phyloP scores from a whole-genome alignment of 2,329 filamentous ascomycete species.

The Talaromyces rugulosus region DNA sequence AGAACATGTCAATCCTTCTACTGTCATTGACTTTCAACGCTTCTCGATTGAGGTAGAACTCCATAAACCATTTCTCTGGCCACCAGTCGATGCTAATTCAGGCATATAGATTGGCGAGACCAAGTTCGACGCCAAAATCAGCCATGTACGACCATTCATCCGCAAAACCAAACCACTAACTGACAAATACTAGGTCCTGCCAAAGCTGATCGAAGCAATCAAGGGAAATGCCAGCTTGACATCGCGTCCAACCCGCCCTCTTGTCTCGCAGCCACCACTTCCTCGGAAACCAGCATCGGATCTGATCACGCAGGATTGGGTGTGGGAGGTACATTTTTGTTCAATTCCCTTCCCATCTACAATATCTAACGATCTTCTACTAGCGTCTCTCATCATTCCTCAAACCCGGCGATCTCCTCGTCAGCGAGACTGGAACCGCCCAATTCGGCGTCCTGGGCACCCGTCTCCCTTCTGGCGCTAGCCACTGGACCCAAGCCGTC shows the following conservation, averaged over 20 bases:
- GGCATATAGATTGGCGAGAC: background rate
- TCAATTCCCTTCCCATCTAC: background rate
- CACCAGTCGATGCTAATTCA: background rate
- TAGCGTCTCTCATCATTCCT: background rate
- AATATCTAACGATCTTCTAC: background rate
- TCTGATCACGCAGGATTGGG: background rate
- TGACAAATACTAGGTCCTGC: background rate
- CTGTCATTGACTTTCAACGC: conserved; percentile 10
- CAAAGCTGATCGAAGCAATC: background rate
- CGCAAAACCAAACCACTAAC: background rate
- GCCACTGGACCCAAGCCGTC: conserved; percentile 16
- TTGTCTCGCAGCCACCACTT: background rate
- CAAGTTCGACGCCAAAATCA: background rate
- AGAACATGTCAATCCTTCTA: background rate
- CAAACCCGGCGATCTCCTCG: conserved; percentile 5
- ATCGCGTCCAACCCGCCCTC: background rate
- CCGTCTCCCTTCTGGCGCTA: background rate
- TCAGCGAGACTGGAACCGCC: conserved; percentile 9
- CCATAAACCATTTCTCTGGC: background rate
- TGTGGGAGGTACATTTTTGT: background rate
- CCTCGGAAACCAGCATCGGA: background rate
- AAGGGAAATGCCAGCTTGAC: background rate
- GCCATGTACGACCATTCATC: background rate
- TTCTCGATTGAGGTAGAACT: conserved; percentile 2
- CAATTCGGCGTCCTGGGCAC: background rate